Conservation (phyloP, 306 rosid species). For the Elaeagnus macrophylla region DNA sequence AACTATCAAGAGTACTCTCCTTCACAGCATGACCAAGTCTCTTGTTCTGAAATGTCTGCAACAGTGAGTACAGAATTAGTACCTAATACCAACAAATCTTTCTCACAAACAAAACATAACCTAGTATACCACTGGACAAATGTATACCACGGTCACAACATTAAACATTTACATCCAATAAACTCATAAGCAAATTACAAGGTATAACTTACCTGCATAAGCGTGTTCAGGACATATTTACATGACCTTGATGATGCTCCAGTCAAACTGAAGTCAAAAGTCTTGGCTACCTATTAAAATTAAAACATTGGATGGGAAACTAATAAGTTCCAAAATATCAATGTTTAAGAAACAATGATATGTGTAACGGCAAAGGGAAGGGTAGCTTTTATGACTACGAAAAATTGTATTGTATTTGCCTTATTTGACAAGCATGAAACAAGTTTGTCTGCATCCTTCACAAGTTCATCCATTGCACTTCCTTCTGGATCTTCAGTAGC, state of each 20-base stretch:
- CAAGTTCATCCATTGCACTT: slow-evolving; percentile 77
- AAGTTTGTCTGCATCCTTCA: slow-evolving; percentile 82
- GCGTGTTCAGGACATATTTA: slow-evolving; percentile 97
- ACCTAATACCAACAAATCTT: not conserved
- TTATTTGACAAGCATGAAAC: slow-evolving; percentile 89
- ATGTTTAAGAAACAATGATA: not conserved
- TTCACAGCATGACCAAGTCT: slow-evolving; percentile 86
- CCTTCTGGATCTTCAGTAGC: slow-evolving; percentile 87
- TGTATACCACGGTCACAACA: too few species aligned
- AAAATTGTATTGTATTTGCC: slow-evolving; percentile 29
- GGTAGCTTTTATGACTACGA: not conserved
- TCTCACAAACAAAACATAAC: not conserved
- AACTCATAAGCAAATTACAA: not conserved
- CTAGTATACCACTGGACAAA: too few species aligned
- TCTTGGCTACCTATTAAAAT: slow-evolving; percentile 66
- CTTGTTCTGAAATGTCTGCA: slow-evolving; percentile 92
- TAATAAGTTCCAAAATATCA: not conserved
- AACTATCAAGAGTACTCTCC: slow-evolving; percentile 89
- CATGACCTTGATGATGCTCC: slow-evolving; percentile 97
- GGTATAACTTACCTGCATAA: slow-evolving; percentile 72
- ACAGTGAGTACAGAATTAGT: not conserved
- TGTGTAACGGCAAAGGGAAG: not conserved
- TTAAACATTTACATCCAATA: slow-evolving; percentile 7
- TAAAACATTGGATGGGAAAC: not conserved
- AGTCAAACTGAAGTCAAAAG: slow-evolving; percentile 94